Evolutionary conservation across 148 eudicot genomes (phyloP), one percentile per base, ranked within the genome.

Genomic region (Arctostaphylos glauca): DNA sequence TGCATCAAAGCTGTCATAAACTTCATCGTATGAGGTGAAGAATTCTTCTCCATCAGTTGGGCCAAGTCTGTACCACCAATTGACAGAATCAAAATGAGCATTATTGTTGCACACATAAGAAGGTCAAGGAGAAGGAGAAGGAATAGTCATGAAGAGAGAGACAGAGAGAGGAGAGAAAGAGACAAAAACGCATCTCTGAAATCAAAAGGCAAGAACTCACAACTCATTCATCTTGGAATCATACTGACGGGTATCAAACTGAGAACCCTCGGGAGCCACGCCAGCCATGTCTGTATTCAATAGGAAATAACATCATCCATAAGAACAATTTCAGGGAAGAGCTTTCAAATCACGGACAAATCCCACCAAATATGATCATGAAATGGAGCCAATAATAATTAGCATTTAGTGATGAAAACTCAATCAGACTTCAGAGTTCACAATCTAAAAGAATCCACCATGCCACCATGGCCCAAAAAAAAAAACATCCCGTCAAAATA

Each of bases 1-100:
- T 44, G 86, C 86, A 78, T 88, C 89, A 58, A 88, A 85, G 44
- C 87, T 88, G n/a, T 85, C 87, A 59, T 80, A 74, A n/a, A 85
- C 89, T 78, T 87, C 89, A 80, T 87, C 87, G 59, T 76, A 85
- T 47, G 76, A 15, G 5, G 85, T 83, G 84, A 85, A 88, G 83
- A 85, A 85, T 23, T 83, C 89, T 55, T 85, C 81, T 44, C 84
- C 89, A 60, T 83, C 89, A 77, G 70, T 49, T 31, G 52, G 25
- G 15, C 52, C 85, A 58, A 83, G 86, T 56, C 89, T 88, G 88
- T 16, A 12, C 62, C 47, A 80, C 48, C 10, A 70, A 84, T 58
- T 38, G 16, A 67, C 49, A 38, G 38, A 81, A 81, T 66, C 77
- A 70, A 62, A 50, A 46, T 81, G 10, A 81, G 64, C 13, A 68